A percentile compares a stretch with the other conserved stretches of the same genome.
phyloP scores from a whole-genome alignment of 495 filamentous ascomycete species.

The Neurospora hispaniola region DNA sequence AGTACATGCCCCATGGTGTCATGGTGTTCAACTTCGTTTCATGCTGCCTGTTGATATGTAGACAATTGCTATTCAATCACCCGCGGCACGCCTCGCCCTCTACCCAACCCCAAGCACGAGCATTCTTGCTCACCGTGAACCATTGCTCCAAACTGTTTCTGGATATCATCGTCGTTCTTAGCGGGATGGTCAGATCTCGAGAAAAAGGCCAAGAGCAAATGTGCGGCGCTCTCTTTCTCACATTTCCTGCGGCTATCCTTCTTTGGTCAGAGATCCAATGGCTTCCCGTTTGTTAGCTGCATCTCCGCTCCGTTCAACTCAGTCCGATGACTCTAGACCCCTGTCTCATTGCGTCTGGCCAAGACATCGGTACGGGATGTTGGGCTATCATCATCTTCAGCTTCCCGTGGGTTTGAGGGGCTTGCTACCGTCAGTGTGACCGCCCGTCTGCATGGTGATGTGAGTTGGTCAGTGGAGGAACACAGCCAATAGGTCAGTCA shows the following conservation, averaged over 20 bases:
- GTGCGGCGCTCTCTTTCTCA: not conserved
- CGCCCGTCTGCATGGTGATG: not conserved
- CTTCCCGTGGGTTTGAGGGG: not conserved
- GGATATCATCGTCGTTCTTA: not conserved
- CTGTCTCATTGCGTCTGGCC: slow-evolving; percentile 9
- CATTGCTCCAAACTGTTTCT: not conserved
- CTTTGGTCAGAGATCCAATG: not conserved
- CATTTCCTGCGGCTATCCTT: not conserved
- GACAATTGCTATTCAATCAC: not conserved
- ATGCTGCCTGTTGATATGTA: not conserved
- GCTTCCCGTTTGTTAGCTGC: not conserved
- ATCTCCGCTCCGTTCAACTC: not conserved
- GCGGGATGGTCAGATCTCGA: not conserved
- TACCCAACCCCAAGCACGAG: not conserved
- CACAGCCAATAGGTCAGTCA: not conserved
- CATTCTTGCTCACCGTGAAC: not conserved
- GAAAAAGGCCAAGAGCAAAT: not conserved
- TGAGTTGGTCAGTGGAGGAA: not conserved
- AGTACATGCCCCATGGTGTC: not conserved
- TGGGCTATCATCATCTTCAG: not conserved
- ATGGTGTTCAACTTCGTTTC: not conserved
- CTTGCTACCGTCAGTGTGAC: not conserved
- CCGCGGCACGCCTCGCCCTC: not conserved
- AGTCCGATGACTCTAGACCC: not conserved
- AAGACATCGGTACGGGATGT: slow-evolving; percentile 3